These are phyloP conservation scores for Botryotinia globosa DNA, from an alignment of 2,329 filamentous ascomycete genomes.

Conservation along the genomic window DNA sequence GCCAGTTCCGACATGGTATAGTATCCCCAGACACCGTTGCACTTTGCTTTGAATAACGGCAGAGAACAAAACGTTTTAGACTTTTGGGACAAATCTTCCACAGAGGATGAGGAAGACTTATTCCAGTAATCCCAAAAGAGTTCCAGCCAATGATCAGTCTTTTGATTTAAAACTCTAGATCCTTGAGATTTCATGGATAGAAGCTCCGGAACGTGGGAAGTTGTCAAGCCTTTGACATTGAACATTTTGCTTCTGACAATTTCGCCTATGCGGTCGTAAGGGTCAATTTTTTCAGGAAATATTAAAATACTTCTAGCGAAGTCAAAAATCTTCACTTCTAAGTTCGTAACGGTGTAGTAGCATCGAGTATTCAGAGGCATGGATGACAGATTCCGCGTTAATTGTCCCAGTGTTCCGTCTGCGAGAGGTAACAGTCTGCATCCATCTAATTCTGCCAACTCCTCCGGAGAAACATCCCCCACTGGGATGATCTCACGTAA, in stretches of 20 bases:
- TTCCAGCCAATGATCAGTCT: conserved; percentile 27
- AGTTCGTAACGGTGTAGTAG: conserved; percentile 24
- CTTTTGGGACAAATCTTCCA: background rate
- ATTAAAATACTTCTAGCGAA: conserved; percentile 29
- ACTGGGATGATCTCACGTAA: conserved; percentile 20
- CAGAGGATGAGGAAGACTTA: background rate
- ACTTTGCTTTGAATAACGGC: conserved; percentile 20
- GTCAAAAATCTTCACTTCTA: conserved; percentile 30
- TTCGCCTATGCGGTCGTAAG: background rate
- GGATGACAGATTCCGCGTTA: conserved; percentile 19
- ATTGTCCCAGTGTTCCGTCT: conserved; percentile 27
- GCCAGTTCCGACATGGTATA: conserved; percentile 17
- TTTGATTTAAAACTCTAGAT: background rate
- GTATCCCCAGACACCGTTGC: conserved; percentile 20
- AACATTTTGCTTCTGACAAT: conserved; percentile 24
- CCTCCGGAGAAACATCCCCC: conserved; percentile 3
- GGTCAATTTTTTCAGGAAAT: conserved; percentile 6
- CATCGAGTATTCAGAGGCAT: background rate
- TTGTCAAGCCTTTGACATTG: conserved; percentile 29
- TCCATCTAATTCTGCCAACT: conserved; percentile 28
- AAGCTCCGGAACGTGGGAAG: conserved; percentile 27
- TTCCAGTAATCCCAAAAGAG: conserved; percentile 33
- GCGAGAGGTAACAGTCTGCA: conserved; percentile 34
- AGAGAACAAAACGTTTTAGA: background rate
- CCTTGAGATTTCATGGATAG: conserved; percentile 16